phyloP scores from a whole-genome alignment of 1,284 basidiomycete genomes.

The Chondrostereum purpureum region DNA sequence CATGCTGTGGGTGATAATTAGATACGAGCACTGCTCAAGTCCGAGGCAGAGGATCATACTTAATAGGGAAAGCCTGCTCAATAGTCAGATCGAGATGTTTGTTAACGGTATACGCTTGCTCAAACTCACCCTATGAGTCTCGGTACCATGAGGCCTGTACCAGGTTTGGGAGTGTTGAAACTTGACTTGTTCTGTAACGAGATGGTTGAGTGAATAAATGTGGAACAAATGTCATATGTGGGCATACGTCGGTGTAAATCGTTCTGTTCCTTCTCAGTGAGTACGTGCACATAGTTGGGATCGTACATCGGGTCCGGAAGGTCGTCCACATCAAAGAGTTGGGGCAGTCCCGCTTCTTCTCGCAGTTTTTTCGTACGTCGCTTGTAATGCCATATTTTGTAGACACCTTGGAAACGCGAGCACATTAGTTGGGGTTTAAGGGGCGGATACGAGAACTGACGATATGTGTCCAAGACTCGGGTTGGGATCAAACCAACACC shows the following conservation, averaged over 20 bases:
- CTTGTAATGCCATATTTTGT: conserved; percentile 71
- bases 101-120: conserved; percentile 23
- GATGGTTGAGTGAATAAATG: neutral
- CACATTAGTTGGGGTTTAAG: conserved; percentile 2
- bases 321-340: conserved; percentile 68
- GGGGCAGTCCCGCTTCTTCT: conserved; percentile 53
- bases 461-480: conserved; percentile 31
- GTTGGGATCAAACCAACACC: conserved; percentile 68
- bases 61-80: conserved; percentile 71
- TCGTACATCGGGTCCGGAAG: conserved; percentile 72
- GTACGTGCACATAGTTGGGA: conserved; percentile 68
- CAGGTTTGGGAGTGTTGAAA: conserved; percentile 73
- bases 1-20: conserved; percentile 33
- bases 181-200: conserved; percentile 53
- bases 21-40: conserved; percentile 8
- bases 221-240: no score
- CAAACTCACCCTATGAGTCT: conserved; percentile 57
- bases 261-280: conserved; percentile 67
- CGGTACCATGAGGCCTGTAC: conserved; percentile 83
- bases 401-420: conserved; percentile 42
- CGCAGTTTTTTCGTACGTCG: conserved; percentile 50
- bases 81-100: neutral
- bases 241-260: conserved; percentile 63
- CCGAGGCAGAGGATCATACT: conserved; percentile 33
- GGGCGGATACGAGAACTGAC: neutral